phyloP scores from a whole-genome alignment of 306 rosid species.

The Dicorynia guianensis region DNA sequence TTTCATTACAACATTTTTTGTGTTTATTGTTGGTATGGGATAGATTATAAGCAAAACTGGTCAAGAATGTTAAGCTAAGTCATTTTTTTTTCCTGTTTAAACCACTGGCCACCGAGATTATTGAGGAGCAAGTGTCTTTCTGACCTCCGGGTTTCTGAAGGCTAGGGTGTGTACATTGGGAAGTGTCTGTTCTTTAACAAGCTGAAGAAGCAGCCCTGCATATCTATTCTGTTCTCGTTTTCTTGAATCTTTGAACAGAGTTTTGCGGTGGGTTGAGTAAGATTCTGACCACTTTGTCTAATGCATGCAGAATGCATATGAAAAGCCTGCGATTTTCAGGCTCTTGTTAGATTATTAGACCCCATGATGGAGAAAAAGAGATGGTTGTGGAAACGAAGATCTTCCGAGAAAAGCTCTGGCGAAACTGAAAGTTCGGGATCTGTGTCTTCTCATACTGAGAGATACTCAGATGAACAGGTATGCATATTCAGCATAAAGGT shows the following conservation, averaged over 20 bases:
- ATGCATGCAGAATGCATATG: conserved; percentile 49
- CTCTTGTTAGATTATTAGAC: conserved; percentile 47
- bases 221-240: conserved; percentile 33
- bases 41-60: conserved; percentile 56
- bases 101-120: neutral
- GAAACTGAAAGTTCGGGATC: conserved; percentile 88
- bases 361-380: conserved; percentile 72
- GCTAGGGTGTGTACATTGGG: conserved; percentile 22
- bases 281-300: conserved; percentile 30
- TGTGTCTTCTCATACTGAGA: conserved; percentile 79
- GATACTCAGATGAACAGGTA: conserved; percentile 85
- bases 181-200: conserved; percentile 18
- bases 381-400: conserved; percentile 87
- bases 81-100: conserved; percentile 29
- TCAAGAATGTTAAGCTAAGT: conserved; percentile 45
- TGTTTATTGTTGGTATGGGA: conserved; percentile 43
- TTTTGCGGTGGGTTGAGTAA: conserved; percentile 30
- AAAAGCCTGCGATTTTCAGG: conserved; percentile 39
- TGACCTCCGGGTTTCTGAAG: conserved; percentile 12
- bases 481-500: conserved; percentile 5
- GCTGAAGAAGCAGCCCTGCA: neutral
- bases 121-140: conserved; percentile 26
- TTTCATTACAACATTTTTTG: conserved; percentile 20
- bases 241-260: neutral
- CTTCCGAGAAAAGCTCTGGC: conserved; percentile 71